phyloP scores from a whole-genome alignment of 148 eudicot species.

The Silene uniflora region DNA sequence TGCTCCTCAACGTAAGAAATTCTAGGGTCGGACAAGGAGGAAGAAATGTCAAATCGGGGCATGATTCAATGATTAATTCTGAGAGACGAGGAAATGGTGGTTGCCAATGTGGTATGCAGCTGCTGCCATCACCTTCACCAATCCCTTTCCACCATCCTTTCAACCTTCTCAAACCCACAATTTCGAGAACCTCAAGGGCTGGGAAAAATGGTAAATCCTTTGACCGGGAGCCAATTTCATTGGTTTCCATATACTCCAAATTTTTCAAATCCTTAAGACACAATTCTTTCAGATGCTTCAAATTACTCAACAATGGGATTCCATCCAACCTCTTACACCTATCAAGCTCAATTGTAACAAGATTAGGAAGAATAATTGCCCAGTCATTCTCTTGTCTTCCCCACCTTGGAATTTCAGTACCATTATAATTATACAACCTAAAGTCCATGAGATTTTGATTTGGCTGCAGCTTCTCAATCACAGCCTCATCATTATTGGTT shows the following conservation, averaged over 20 bases:
- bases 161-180: neutral
- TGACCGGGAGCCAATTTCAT: too few species aligned
- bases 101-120: neutral
- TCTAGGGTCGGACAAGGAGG: too few species aligned
- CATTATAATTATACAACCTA: neutral
- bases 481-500: neutral
- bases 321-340: neutral
- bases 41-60: neutral
- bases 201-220: too few species aligned
- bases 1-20: too few species aligned
- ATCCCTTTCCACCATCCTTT: slow-evolving; percentile 19
- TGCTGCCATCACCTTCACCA: neutral
- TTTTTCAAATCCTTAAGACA: too few species aligned
- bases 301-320: too few species aligned
- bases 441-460: slow-evolving; percentile 11
- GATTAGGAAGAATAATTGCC: slow-evolving; percentile 8
- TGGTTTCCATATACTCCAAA: too few species aligned
- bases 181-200: neutral
- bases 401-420: slow-evolving; percentile 23
- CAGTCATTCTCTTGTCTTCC: neutral
- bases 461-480: slow-evolving; percentile 22
- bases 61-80: neutral
- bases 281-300: too few species aligned
- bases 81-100: slow-evolving; percentile 14
- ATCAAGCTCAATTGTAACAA: neutral